Evolutionary conservation across 2,329 filamentous ascomycete species (phyloP), one percentile per base, ranked within the genome.

Genomic region (Microsporum audouinii): DNA sequence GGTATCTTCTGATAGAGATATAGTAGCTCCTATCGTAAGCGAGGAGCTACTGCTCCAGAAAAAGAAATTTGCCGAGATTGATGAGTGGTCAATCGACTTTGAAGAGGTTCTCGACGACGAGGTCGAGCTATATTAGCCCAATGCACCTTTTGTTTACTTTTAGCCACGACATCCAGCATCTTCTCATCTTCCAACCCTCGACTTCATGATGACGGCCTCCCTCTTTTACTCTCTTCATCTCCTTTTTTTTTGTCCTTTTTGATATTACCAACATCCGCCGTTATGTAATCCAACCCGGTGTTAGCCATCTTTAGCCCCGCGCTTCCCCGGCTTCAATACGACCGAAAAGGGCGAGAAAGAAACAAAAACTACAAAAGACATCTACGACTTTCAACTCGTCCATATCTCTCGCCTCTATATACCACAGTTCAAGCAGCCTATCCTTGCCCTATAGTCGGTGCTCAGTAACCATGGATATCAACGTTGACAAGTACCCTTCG

Each of bases 401-500:
- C n/a, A 10, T 14, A n/a, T 36, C 29, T 7, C 36, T 17, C 31
- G 23, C 2, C 31, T 36, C 8, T 58, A 12, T 17, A 43, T 14
- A n/a, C 39, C 5, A n/a, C 39, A 5, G 5, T 6, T 43, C n/a
- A 2, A 6, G 4, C 39, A 43, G 5, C 23, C 14, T 36, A 29
- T 6, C 2, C 10, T n/a, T 17, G 1, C 36, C 36, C 39, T 45
- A 23, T n/a, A 23, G 14, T n/a, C 34, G 7, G 39, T 34, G 12
- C 17, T 31, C 58, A 51, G 53, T 39, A 10, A 38, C 17, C 53
- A 66, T 66, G 64, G 62, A 63, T 57, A 72, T 82, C 43, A 73
- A 82, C 29, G 76, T 77, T 60, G 81, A 78, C 61, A 86, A 85
- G 72, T 87, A 87, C 68, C 94, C 94, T 29, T 92, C 88, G 68